Evolutionary conservation across 2,329 filamentous ascomycete genomes (phyloP), one percentile per base, ranked within the genome.

Genomic region (Trichoderma sp.): DNA sequence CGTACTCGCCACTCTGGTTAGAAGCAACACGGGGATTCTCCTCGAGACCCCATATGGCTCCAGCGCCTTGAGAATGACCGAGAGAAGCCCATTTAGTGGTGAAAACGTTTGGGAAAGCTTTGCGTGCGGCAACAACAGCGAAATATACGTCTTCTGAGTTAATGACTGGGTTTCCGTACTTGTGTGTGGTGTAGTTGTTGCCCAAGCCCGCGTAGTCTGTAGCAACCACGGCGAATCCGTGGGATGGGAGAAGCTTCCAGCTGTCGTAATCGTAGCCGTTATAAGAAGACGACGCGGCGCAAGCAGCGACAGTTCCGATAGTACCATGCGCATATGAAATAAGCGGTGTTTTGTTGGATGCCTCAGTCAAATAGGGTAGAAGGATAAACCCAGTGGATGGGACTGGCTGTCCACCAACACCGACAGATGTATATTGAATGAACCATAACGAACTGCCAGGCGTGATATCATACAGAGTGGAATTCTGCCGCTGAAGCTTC

Each of bases 171-270:
- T 64, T 71, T 51, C 59, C 51, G 59, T 71, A 74, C 68, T 73
- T 73, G 71, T 72, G 71, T 13, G 34, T 14, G 3, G 72, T 73
- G 46, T 65, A 56, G 59, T 73, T 72, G 68, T 71, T 74, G 16
- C 73, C 73, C 10, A 74, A 64, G 24, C 73, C 73, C 26, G 71
- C 69, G 51, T 72, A 75, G 60, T 75, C 73, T 13, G 73, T 71
- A 14, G 71, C 73, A 18, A 75, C 67, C 46, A 72, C 71, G 18
- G 69, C 66, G 46, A 71, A 72, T 28, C 71, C 71, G 6, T 58
- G 59, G 10, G 61, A 7, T 11, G 66, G 26, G 10, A 71, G 16
- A 7, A 58, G 51, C 64, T 68, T 55, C 71, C 69, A 72, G 61
- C 30, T 65, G 37, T 67, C 52, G 21, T 71, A 69, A 54, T 71